phyloP scores from a whole-genome alignment of 371 early-diverging fungal species.

The Actinomucor elegans region DNA sequence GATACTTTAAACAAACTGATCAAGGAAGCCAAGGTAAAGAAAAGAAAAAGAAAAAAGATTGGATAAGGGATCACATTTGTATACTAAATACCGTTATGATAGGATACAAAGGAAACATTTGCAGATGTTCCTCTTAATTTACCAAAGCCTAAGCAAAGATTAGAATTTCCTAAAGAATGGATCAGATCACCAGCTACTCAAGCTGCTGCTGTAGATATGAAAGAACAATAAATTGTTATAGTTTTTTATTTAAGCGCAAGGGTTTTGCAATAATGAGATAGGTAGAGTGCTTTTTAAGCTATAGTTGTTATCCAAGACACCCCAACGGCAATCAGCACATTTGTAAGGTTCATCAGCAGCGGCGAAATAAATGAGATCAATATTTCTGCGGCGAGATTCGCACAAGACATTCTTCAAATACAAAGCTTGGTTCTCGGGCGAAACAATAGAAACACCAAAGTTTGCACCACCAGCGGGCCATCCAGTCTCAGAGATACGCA shows the following conservation, averaged over 20 bases:
- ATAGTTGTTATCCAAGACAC: constrained; percentile 37
- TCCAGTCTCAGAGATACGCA: constrained; percentile 67
- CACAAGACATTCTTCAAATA: constrained; percentile 48
- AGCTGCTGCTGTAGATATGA: neutral
- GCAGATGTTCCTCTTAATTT: constrained; percentile 63
- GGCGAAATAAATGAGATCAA: constrained; percentile 60
- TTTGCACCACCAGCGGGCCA: constrained; percentile 63
- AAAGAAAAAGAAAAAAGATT: neutral
- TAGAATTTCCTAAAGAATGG: constrained; percentile 70
- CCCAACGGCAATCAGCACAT: constrained; percentile 62
- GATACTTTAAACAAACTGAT: constrained; percentile 59
- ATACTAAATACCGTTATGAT: neutral
- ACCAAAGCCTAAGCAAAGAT: constrained; percentile 56
- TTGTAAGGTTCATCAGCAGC: constrained; percentile 65
- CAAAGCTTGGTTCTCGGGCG: constrained; percentile 49
- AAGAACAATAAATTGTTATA: neutral
- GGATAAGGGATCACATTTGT: neutral
- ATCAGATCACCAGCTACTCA: constrained; percentile 12
- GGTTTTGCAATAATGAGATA: constrained; percentile 6
- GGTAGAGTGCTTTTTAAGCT: constrained; percentile 16
- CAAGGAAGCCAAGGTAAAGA: constrained; percentile 55
- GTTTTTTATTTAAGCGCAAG: neutral
- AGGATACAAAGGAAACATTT: constrained; percentile 53
- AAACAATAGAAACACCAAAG: constrained; percentile 49
- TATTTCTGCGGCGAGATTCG: constrained; percentile 40